Conservation (phyloP, 805 yeast species). For the Kodamaea restingae region DNA sequence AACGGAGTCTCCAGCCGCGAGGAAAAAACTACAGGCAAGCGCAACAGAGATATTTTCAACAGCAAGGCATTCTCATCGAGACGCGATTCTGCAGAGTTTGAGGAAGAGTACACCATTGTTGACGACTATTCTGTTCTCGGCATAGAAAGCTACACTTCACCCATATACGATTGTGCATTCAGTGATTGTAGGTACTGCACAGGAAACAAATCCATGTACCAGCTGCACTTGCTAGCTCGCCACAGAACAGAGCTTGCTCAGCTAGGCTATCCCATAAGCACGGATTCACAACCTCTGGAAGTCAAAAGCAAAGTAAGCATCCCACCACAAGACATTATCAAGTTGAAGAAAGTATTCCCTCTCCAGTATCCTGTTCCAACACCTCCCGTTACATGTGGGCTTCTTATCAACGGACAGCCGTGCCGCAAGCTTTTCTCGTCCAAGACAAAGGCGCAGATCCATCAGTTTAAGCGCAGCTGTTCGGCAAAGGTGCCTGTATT, state of each 20-base stretch:
- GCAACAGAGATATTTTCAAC: no score
- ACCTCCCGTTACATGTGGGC: background rate
- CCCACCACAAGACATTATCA: slow-evolving; percentile 5
- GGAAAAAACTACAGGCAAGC: no score
- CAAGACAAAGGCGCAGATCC: slow-evolving; percentile 15
- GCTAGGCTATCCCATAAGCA: slow-evolving; percentile 25
- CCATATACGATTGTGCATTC: slow-evolving; percentile 24
- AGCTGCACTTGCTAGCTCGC: slow-evolving; percentile 21
- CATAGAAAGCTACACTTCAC: slow-evolving; percentile 2
- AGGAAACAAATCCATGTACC: slow-evolving; percentile 24
- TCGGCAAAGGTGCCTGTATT: slow-evolving; percentile 29
- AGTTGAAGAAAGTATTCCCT: slow-evolving; percentile 19
- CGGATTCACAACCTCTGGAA: background rate
- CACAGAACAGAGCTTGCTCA: slow-evolving; percentile 17
- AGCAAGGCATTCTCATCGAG: no score
- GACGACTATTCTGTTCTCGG: slow-evolving; percentile 6
- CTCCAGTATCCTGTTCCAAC: slow-evolving; percentile 20
- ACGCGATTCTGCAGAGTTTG: slow-evolving; percentile 11
- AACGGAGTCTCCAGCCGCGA: no score
- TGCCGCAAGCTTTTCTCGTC: slow-evolving; percentile 18
- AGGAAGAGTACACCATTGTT: slow-evolving; percentile 24
- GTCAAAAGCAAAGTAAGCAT: background rate
- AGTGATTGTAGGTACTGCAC: slow-evolving; percentile 24
- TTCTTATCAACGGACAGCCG: slow-evolving; percentile 13
- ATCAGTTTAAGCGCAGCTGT: slow-evolving; percentile 19